Percentiles rank a stretch among this genome's conserved stretches.
These are phyloP conservation scores for Chalciporus pseudorubinellus DNA, from an alignment of 768 basidiomycete species.

Conservation along the genomic window DNA sequence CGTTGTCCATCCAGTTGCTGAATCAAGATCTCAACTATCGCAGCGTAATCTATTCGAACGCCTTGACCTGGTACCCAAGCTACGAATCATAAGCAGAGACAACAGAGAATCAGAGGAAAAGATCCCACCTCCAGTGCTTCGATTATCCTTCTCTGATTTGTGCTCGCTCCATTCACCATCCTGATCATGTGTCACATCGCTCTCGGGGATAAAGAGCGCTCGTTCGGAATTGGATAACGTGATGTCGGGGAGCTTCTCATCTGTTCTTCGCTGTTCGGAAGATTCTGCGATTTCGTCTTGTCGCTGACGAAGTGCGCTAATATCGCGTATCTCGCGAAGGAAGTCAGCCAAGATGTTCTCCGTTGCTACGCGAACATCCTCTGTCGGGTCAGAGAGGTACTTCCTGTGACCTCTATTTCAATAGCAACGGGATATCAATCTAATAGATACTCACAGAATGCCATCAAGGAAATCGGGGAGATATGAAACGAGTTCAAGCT, in stretches of 20 bases:
- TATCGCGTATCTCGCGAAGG: constrained; percentile 84
- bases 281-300: constrained; percentile 52
- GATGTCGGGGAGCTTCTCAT: constrained; percentile 59
- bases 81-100: constrained; percentile 27
- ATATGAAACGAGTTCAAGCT: constrained; percentile 91
- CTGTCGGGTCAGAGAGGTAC: constrained; percentile 93
- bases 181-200: constrained; percentile 38
- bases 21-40: constrained; percentile 91
- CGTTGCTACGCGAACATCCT: constrained; percentile 89
- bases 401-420: constrained; percentile 48
- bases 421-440: constrained; percentile 2
- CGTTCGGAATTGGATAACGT: constrained; percentile 57
- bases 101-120: neutral
- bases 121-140: constrained; percentile 61
- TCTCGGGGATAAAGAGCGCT: constrained; percentile 51
- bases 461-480: constrained; percentile 95
- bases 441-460: constrained; percentile 61
- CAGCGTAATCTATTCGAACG: constrained; percentile 84
- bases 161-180: constrained; percentile 45
- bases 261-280: constrained; percentile 39
- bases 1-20: constrained; percentile 82
- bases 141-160: constrained; percentile 46
- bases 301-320: constrained; percentile 70
- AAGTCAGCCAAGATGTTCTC: constrained; percentile 89
- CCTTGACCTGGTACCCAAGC: constrained; percentile 95